These are phyloP conservation scores for Didymella arachidicola DNA, from an alignment of 2,329 filamentous ascomycete species.

Conservation along the genomic window DNA sequence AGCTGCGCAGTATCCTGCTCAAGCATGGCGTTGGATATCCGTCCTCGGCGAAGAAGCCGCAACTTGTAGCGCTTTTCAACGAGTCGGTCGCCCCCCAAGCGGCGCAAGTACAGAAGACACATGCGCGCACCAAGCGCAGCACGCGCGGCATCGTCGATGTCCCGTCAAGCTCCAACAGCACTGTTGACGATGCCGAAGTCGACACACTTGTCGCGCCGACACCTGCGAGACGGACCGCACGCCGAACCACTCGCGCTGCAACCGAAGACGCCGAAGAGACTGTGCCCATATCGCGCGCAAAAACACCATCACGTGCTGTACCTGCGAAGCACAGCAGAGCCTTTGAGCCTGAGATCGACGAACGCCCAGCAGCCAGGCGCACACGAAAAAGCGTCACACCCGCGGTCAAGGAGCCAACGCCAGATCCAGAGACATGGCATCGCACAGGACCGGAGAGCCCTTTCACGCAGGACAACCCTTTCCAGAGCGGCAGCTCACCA, in stretches of 20 bases:
- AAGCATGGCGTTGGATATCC: constrained; percentile 87
- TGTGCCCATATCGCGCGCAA: constrained; percentile 33
- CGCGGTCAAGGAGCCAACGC: constrained; percentile 54
- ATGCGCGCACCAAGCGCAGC: constrained; percentile 81
- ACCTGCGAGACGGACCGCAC: constrained; percentile 38
- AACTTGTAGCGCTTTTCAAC: constrained; percentile 85
- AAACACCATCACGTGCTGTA: constrained; percentile 48
- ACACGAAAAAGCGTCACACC: constrained; percentile 51
- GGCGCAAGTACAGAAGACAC: constrained; percentile 75
- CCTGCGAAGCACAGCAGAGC: constrained; percentile 55
- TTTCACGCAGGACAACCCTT: constrained; percentile 91
- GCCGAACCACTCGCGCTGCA: constrained; percentile 53
- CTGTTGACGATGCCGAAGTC: constrained; percentile 63
- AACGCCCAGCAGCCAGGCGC: constrained; percentile 46
- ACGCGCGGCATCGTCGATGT: constrained; percentile 82
- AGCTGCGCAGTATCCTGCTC: constrained; percentile 88
- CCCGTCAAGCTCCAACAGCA: constrained; percentile 70
- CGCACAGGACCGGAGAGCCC: constrained; percentile 64
- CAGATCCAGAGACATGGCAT: constrained; percentile 59
- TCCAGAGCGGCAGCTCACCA: constrained; percentile 84
- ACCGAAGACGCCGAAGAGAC: constrained; percentile 44
- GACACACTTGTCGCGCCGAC: constrained; percentile 56
- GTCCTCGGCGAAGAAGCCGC: constrained; percentile 87
- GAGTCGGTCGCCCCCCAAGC: constrained; percentile 80
- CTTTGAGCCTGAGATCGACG: constrained; percentile 47